phyloP scores from a whole-genome alignment of 768 basidiomycete species.

The Crucibulum laeve region DNA sequence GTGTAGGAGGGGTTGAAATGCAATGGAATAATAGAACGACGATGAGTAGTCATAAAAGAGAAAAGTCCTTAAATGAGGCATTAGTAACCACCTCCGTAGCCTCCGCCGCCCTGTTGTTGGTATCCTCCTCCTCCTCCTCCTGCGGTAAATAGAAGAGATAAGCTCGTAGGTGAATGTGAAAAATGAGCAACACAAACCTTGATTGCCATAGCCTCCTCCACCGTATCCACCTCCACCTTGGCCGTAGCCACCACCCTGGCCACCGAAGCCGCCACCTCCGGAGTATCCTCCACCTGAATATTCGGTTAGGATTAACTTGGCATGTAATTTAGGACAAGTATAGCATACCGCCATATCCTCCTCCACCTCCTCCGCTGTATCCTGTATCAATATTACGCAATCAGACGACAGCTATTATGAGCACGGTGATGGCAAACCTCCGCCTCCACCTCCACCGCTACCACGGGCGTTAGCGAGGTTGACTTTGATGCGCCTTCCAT shows the following conservation, averaged over 20 bases:
- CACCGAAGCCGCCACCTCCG: constrained; percentile 18
- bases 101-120: no score
- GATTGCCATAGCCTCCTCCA: constrained; percentile 5
- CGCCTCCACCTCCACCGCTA: constrained; percentile 46
- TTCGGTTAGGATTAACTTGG: not conserved
- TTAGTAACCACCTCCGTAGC: no score
- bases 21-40: no score
- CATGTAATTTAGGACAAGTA: no score
- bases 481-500: constrained; percentile 87
- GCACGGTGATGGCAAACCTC: constrained; percentile 16
- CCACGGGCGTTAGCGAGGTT: constrained; percentile 77
- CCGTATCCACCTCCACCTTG: constrained; percentile 11
- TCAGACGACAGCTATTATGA: constrained; percentile 4
- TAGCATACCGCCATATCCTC: constrained; percentile 10
- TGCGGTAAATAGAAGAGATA: no score
- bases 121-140: no score
- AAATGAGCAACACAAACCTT: constrained; percentile 9
- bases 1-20: no score
- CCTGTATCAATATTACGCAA: constrained; percentile 3
- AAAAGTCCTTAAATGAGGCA: no score
- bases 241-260: constrained; percentile 14
- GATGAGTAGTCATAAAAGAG: no score
- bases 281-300: constrained; percentile 8
- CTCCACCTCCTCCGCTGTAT: constrained; percentile 21
- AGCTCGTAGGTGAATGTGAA: no score